These are phyloP conservation scores for Lumnitzera racemosa DNA, from an alignment of 345 rosid genomes.

Conservation along the genomic window DNA sequence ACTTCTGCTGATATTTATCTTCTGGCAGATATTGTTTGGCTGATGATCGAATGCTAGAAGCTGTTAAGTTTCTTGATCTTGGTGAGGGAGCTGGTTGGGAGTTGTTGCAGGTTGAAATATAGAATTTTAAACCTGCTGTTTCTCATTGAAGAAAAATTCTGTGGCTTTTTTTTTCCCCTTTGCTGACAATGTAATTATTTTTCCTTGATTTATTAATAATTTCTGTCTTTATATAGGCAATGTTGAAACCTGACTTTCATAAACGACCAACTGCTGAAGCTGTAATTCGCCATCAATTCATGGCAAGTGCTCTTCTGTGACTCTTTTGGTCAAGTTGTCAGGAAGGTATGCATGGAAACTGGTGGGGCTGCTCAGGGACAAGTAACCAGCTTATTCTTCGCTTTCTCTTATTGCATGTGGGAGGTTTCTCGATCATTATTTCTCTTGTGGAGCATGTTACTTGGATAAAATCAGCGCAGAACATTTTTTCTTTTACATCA, in stretches of 20 bases:
- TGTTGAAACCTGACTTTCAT: constrained; percentile 68
- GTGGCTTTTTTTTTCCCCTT: not conserved
- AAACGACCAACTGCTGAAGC: constrained; percentile 83
- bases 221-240: constrained; percentile 39
- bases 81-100: constrained; percentile 87
- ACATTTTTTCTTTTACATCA: too few species aligned
- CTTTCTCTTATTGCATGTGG: too few species aligned
- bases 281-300: constrained; percentile 61
- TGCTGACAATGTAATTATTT: not conserved
- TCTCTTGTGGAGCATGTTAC: too few species aligned
- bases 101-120: constrained; percentile 64
- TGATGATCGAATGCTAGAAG: constrained; percentile 75
- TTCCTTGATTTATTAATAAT: not conserved
- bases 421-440: too few species aligned
- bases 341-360: too few species aligned
- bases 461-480: too few species aligned
- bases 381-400: too few species aligned
- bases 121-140: not conserved
- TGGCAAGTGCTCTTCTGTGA: constrained; percentile 38
- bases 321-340: too few species aligned
- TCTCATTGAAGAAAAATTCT: not conserved
- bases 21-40: constrained; percentile 79
- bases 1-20: not conserved
- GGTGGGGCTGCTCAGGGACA: too few species aligned
- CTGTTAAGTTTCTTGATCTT: constrained; percentile 79